Evolutionary conservation across 2,329 filamentous ascomycete species (phyloP).

Genomic region (Hymenoscyphus linearis): DNA sequence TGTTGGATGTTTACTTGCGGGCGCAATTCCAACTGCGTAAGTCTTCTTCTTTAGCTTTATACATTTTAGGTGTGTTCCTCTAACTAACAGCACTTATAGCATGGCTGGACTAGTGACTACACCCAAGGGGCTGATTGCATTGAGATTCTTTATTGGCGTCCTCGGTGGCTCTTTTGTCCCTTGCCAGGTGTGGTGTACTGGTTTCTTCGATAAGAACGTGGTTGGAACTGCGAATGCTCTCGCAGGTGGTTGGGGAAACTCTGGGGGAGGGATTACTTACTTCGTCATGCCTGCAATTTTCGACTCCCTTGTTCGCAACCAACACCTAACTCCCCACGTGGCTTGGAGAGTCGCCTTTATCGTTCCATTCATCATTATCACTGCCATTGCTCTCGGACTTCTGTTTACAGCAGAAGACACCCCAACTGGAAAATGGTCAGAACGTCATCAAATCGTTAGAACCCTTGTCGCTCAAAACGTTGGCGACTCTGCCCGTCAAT

Average conservation of each 20-base stretch:
- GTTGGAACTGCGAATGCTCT: conserved; percentile 83
- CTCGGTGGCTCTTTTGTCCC: conserved; percentile 73
- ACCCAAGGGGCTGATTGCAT: conserved; percentile 57
- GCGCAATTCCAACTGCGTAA: conserved; percentile 67
- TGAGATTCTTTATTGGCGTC: conserved; percentile 74
- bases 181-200: conserved; percentile 86
- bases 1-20: conserved; percentile 63
- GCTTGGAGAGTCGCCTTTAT: conserved; percentile 81
- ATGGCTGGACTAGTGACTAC: conserved; percentile 71
- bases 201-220: conserved; percentile 86
- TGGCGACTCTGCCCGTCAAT: not conserved
- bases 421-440: conserved; percentile 72
- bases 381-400: conserved; percentile 58
- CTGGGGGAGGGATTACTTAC: conserved; percentile 83
- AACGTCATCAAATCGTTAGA: conserved; percentile 48
- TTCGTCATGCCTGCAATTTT: conserved; percentile 88
- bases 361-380: conserved; percentile 72
- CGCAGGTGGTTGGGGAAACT: conserved; percentile 79
- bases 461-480: conserved; percentile 43
- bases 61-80: too few relatives aligned
- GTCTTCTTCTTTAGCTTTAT: too few relatives aligned
- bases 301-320: conserved; percentile 60
- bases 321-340: conserved; percentile 55
- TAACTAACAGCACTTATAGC: not conserved
- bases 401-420: conserved; percentile 72